These are phyloP conservation scores for Clarireedia monteithiana DNA, from an alignment of 2,329 filamentous ascomycete species.

Conservation along the genomic window DNA sequence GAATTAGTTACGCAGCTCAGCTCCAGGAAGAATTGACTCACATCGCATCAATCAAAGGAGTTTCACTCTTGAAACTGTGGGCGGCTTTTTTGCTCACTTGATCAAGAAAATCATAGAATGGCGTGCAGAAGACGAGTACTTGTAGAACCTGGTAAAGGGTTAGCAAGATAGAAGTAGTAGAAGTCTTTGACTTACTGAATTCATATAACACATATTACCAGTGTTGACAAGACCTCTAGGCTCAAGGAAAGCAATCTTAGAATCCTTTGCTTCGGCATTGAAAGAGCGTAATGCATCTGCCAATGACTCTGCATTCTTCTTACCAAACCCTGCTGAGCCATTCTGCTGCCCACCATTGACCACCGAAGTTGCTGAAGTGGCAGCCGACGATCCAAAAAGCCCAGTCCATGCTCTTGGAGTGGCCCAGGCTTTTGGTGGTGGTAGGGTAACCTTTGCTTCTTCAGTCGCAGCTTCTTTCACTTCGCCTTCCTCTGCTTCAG, in stretches of 20 bases:
- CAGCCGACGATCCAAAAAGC: constrained; percentile 41
- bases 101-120: constrained; percentile 91
- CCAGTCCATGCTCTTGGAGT: constrained; percentile 63
- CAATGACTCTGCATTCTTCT: constrained; percentile 52
- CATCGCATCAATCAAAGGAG: constrained; percentile 90
- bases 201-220: constrained; percentile 99
- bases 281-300: constrained; percentile 72
- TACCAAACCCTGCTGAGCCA: constrained; percentile 27
- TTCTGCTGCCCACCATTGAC: constrained; percentile 28
- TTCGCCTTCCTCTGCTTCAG: neutral
- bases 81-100: constrained; percentile 75
- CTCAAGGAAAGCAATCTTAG: constrained; percentile 74
- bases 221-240: constrained; percentile 92
- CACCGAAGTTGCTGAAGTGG: constrained; percentile 33
- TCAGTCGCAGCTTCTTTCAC: constrained; percentile 8
- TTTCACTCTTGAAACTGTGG: constrained; percentile 92
- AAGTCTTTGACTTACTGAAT: constrained; percentile 62
- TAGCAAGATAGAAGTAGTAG: no score
- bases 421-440: constrained; percentile 32
- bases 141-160: constrained; percentile 65
- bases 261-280: constrained; percentile 46
- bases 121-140: constrained; percentile 86
- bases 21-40: constrained; percentile 38
- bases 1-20: neutral
- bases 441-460: constrained; percentile 31